These are phyloP conservation scores for Phlyctochytrium arcticum DNA, from an alignment of 192 early-diverging fungal species.

Conservation along the genomic window DNA sequence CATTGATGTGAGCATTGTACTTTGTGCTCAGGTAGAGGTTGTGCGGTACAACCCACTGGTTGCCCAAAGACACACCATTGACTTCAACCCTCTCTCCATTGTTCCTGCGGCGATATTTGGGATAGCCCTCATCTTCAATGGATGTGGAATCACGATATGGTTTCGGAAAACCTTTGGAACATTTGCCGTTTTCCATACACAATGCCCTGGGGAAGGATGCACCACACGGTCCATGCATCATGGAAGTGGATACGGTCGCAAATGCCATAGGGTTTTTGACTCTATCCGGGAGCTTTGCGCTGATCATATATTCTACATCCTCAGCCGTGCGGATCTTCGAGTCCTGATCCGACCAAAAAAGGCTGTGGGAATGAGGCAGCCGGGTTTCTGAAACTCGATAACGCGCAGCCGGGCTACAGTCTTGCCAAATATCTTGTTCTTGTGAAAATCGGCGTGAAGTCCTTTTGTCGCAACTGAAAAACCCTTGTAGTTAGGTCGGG, in stretches of 20 bases:
- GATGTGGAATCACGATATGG: no score
- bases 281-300: neutral
- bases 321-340: neutral
- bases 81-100: no score
- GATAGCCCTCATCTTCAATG: no score
- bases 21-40: neutral
- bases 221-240: neutral
- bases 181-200: neutral
- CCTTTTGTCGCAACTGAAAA: no score
- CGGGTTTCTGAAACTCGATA: constrained; percentile 1
- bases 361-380: neutral
- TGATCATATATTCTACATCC: neutral
- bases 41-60: no score
- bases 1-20: no score
- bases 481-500: no score
- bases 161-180: no score
- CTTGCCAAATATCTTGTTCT: neutral
- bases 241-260: neutral
- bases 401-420: neutral
- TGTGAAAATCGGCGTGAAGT: no score
- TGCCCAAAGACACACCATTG: no score
- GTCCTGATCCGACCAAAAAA: neutral
- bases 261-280: neutral
- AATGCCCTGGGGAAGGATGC: no score
- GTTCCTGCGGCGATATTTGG: no score